Conservation (phyloP, 2,329 filamentous ascomycete genomes). For the Epichloe sylvatica region DNA sequence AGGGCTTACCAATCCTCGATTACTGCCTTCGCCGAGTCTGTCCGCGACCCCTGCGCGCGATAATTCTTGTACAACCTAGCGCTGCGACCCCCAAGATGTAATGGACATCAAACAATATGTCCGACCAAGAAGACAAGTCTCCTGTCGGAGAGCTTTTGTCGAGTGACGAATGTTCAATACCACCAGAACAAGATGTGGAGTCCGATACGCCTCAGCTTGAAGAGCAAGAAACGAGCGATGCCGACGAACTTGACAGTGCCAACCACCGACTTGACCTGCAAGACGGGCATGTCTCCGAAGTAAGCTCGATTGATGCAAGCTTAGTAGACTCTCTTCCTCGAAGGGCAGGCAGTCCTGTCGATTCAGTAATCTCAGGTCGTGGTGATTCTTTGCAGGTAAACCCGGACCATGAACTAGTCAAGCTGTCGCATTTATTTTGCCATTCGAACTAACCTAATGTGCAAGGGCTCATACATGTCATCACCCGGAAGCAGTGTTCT, state of each 20-base stretch:
- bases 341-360: slow-evolving; percentile 51
- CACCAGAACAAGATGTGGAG: slow-evolving; percentile 16
- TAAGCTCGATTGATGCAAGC: slow-evolving; percentile 35
- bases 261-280: slow-evolving; percentile 30
- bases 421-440: not conserved
- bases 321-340: slow-evolving; percentile 35
- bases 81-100: slow-evolving; percentile 13
- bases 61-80: not conserved
- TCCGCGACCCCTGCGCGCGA: not conserved
- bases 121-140: slow-evolving; percentile 33
- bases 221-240: not conserved
- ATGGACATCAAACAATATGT: slow-evolving; percentile 31
- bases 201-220: slow-evolving; percentile 6
- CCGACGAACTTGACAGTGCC: slow-evolving; percentile 2
- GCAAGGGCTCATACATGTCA: slow-evolving; percentile 44
- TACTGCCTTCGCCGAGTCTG: not conserved
- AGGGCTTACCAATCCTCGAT: not conserved
- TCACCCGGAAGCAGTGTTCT: slow-evolving; percentile 64
- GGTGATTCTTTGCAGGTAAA: slow-evolving; percentile 70
- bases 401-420: not conserved
- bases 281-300: slow-evolving; percentile 33
- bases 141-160: slow-evolving; percentile 24
- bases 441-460: slow-evolving; percentile 14
- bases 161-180: slow-evolving; percentile 29
- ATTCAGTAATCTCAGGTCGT: slow-evolving; percentile 57